phyloP scores from a whole-genome alignment of 306 rosid species.

The Crotalaria pallida region DNA sequence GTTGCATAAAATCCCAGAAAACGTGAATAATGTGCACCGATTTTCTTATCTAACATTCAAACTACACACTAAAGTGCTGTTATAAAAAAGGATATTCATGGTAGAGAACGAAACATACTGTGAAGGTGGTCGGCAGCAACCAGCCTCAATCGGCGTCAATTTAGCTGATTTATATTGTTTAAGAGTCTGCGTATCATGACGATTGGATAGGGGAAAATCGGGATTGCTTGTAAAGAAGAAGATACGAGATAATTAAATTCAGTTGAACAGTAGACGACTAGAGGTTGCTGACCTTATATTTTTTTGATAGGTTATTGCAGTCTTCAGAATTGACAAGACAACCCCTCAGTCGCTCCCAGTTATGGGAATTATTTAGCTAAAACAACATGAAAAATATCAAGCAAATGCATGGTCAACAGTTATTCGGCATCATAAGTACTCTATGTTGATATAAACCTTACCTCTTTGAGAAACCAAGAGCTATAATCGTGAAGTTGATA shows the following conservation, averaged over 20 bases:
- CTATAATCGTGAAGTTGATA: constrained; percentile 89
- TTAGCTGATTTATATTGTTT: constrained; percentile 70
- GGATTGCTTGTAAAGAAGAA: not conserved
- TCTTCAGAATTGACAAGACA: constrained; percentile 89
- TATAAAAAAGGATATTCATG: constrained; percentile 7
- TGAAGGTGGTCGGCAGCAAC: constrained; percentile 93
- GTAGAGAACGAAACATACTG: constrained; percentile 52
- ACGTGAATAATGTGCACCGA: constrained; percentile 16
- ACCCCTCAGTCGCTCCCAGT: constrained; percentile 68
- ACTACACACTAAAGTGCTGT: not conserved
- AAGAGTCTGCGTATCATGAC: constrained; percentile 50
- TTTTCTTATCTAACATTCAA: constrained; percentile 7
- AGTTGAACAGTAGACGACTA: constrained; percentile 9
- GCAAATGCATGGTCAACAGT: constrained; percentile 1
- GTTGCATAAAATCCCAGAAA: constrained; percentile 22
- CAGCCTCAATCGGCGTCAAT: constrained; percentile 80
- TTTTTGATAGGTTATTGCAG: constrained; percentile 65
- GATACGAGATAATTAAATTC: not conserved
- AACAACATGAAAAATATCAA: constrained; percentile 15
- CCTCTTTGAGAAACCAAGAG: constrained; percentile 92
- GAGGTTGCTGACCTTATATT: constrained; percentile 56
- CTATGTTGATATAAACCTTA: constrained; percentile 8
- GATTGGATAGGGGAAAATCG: not conserved
- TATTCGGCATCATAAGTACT: not conserved
- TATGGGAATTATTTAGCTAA: constrained; percentile 76